These are phyloP conservation scores for Musa schizocarpa DNA, from an alignment of 176 grass and related monocot species.

Conservation along the genomic window DNA sequence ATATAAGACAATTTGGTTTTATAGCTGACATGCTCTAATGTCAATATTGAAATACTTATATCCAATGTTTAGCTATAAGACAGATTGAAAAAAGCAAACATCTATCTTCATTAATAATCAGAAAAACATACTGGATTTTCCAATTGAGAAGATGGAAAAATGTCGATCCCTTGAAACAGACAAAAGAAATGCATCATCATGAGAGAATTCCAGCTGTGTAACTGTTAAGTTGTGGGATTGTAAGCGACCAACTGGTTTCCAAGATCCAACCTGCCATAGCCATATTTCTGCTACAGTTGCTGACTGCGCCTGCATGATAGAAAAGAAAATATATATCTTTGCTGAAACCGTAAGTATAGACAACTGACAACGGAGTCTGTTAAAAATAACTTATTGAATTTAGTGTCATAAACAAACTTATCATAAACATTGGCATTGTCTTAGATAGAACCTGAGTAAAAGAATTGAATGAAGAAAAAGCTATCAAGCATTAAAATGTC, in stretches of 20 bases:
- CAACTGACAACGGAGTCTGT: not conserved
- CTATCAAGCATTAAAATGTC: not conserved
- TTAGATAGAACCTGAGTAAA: not conserved
- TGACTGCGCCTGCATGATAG: slow-evolving; percentile 55
- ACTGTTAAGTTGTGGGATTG: slow-evolving; percentile 89
- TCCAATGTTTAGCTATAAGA: slow-evolving; percentile 14
- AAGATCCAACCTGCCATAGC: slow-evolving; percentile 94
- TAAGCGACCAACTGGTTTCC: slow-evolving; percentile 74
- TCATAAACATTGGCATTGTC: not conserved
- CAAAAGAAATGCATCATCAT: slow-evolving; percentile 64
- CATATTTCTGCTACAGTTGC: slow-evolving; percentile 74
- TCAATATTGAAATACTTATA: not conserved
- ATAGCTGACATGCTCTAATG: not conserved
- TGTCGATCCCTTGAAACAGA: slow-evolving; percentile 87
- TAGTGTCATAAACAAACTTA: not conserved
- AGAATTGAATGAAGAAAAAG: not conserved
- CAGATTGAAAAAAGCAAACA: not conserved
- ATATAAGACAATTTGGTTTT: not conserved
- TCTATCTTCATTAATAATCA: not conserved
- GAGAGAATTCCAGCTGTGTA: slow-evolving; percentile 87
- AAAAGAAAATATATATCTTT: not conserved
- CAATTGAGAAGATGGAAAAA: slow-evolving; percentile 58
- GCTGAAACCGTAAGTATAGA: not conserved
- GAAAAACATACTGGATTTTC: slow-evolving; percentile 34
- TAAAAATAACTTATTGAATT: not conserved